phyloP scores from a whole-genome alignment of 106 monocot species.

The Platanthera zijinensis region DNA sequence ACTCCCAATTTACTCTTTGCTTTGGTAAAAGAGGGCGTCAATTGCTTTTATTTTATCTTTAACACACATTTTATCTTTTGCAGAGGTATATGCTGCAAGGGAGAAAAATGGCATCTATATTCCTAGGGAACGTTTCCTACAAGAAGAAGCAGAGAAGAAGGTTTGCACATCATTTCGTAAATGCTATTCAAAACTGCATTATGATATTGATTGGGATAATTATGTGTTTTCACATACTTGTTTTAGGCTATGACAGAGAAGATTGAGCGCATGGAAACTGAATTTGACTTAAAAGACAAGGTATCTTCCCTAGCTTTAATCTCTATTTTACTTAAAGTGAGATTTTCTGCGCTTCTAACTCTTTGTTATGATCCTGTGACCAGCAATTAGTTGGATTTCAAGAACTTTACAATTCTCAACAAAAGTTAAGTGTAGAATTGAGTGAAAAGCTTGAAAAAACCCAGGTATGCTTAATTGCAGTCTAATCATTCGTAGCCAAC shows the following conservation, averaged over 20 bases:
- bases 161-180: conserved; percentile 14
- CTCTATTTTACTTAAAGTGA: neutral
- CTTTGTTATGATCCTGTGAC: conserved; percentile 12
- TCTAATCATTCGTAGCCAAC: neutral
- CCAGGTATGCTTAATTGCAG: conserved; percentile 34
- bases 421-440: conserved; percentile 59
- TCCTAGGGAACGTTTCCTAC: conserved; percentile 81
- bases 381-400: conserved; percentile 86
- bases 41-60: neutral
- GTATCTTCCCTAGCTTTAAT: conserved; percentile 20
- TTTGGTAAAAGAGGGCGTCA: neutral
- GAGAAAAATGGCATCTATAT: conserved; percentile 99
- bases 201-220: neutral
- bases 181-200: neutral
- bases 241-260: conserved; percentile 86
- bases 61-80: neutral
- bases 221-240: neutral
- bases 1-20: neutral
- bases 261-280: conserved; percentile 71
- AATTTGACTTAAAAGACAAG: conserved; percentile 90
- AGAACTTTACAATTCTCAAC: conserved; percentile 86
- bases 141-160: conserved; percentile 94
- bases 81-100: conserved; percentile 98
- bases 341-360: conserved; percentile 4
- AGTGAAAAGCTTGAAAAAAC: conserved; percentile 77